Conservation (phyloP, 352 stramenopile species). For the Albugo candida region DNA sequence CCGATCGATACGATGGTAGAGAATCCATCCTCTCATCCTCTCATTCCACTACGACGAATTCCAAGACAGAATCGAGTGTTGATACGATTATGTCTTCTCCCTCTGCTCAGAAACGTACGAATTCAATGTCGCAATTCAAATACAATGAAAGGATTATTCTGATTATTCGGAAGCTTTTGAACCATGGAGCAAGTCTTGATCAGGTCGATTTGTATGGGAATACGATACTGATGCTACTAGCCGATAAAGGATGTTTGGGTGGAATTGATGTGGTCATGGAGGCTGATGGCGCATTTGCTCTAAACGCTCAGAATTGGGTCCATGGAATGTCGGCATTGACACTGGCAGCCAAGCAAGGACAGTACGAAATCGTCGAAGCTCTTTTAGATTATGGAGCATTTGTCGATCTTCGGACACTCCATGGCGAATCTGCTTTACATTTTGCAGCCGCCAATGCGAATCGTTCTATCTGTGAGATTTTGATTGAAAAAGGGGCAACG, state of each 20-base stretch:
- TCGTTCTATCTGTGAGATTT: slow-evolving; percentile 33
- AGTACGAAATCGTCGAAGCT: slow-evolving; percentile 48
- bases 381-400: slow-evolving; percentile 66
- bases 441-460: slow-evolving; percentile 50
- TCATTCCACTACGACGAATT: slow-evolving; percentile 6
- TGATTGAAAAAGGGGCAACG: slow-evolving; percentile 49
- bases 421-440: slow-evolving; percentile 57
- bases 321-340: slow-evolving; percentile 53
- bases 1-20: too few species aligned
- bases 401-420: slow-evolving; percentile 33
- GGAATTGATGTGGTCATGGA: slow-evolving; percentile 54
- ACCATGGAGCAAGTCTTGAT: slow-evolving; percentile 41
- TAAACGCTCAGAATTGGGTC: slow-evolving; percentile 70
- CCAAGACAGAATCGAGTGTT: slow-evolving; percentile 10
- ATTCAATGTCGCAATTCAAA: too few species aligned
- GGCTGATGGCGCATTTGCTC: slow-evolving; percentile 32
- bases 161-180: slow-evolving; percentile 69
- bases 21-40: too few species aligned
- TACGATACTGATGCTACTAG: slow-evolving; percentile 61
- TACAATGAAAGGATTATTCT: slow-evolving; percentile 18
- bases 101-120: too few species aligned
- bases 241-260: slow-evolving; percentile 41
- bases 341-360: slow-evolving; percentile 43
- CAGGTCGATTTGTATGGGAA: slow-evolving; percentile 66
- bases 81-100: not conserved